Conservation (phyloP, 2,329 filamentous ascomycete genomes). For the Apiospora pterosperma region DNA sequence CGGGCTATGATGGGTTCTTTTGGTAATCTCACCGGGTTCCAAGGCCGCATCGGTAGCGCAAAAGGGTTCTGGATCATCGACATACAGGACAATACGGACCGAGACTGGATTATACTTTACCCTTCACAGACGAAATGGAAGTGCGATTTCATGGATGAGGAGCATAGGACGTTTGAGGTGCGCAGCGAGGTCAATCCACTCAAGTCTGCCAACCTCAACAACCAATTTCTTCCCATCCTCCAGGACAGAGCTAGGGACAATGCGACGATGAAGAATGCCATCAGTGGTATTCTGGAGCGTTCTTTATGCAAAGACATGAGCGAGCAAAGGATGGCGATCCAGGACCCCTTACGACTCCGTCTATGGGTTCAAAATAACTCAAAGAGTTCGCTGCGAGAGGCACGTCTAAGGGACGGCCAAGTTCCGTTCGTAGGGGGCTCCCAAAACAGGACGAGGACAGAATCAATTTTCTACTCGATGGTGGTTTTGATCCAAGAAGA, state of each 20-base stretch:
- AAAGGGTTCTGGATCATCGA: constrained; percentile 68
- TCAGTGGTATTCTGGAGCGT: constrained; percentile 47
- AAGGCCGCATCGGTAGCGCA: constrained; percentile 67
- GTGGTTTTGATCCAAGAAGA: constrained; percentile 54
- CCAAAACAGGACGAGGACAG: constrained; percentile 48
- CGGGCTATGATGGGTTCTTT: constrained; percentile 45
- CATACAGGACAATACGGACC: constrained; percentile 7
- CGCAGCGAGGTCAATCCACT: constrained; percentile 44
- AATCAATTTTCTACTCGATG: constrained; percentile 52
- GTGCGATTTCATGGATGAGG: constrained; percentile 41
- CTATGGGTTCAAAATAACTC: constrained; percentile 49
- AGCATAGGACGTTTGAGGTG: constrained; percentile 65
- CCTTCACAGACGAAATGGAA: constrained; percentile 68
- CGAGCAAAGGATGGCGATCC: constrained; percentile 47
- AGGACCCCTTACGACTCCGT: constrained; percentile 45
- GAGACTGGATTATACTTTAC: constrained; percentile 66
- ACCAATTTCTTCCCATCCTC: constrained; percentile 67
- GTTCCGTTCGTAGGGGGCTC: constrained; percentile 44
- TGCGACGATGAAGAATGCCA: constrained; percentile 38
- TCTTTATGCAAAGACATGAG: constrained; percentile 51
- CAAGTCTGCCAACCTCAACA: constrained; percentile 56
- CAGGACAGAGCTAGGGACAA: constrained; percentile 52
- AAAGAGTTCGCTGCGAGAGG: constrained; percentile 21
- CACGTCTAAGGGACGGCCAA: constrained; percentile 35
- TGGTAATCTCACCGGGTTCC: constrained; percentile 61